phyloP scores from a whole-genome alignment of 1,284 basidiomycete species.

The Irpex sp. region DNA sequence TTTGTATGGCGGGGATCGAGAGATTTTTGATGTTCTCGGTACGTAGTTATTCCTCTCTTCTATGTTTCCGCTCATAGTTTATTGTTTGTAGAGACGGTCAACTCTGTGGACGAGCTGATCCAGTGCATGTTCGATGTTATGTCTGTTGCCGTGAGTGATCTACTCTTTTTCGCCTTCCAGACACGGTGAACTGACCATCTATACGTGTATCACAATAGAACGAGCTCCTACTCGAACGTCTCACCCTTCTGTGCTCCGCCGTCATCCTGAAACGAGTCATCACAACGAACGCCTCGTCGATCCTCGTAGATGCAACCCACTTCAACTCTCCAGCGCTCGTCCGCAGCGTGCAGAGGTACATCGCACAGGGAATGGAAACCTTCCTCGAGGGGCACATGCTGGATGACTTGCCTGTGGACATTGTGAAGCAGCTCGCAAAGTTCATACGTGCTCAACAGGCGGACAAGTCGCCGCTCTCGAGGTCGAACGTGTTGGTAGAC shows the following conservation, averaged over 20 bases:
- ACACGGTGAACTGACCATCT: not conserved
- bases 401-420: constrained; percentile 66
- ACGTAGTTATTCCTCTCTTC: constrained; percentile 22
- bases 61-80: constrained; percentile 3
- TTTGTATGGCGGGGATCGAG: constrained; percentile 75
- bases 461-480: constrained; percentile 62
- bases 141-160: constrained; percentile 64
- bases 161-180: not conserved
- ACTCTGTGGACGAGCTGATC: constrained; percentile 73
- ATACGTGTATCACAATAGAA: constrained; percentile 48
- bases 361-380: constrained; percentile 83
- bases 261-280: constrained; percentile 71
- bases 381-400: constrained; percentile 82
- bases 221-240: constrained; percentile 83
- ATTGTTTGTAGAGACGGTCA: constrained; percentile 49
- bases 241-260: constrained; percentile 81
- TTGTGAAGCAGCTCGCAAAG: constrained; percentile 66
- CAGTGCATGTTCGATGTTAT: constrained; percentile 90
- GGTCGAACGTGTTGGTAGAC: constrained; percentile 55
- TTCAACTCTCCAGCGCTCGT: constrained; percentile 74
- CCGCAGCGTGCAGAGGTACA: constrained; percentile 77
- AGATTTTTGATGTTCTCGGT: constrained; percentile 76
- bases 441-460: constrained; percentile 65
- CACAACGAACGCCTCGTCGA: constrained; percentile 75
- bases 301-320: constrained; percentile 82